These are phyloP conservation scores for Scedosporium minutisporum DNA, from an alignment of 2,329 filamentous ascomycete genomes.

Conservation along the genomic window DNA sequence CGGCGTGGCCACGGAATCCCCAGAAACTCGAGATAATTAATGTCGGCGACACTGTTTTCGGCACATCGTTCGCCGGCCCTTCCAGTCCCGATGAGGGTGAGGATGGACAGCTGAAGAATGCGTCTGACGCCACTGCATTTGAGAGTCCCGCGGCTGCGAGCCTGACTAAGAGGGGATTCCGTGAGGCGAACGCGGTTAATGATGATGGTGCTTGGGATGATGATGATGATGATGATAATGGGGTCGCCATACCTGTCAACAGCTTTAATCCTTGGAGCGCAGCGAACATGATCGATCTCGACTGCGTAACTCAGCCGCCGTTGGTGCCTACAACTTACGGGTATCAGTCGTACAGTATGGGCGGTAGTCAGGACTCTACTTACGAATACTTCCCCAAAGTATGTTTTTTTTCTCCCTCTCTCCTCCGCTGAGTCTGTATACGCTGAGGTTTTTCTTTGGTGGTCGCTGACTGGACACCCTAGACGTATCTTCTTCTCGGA, in stretches of 20 bases:
- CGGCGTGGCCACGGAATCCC: not conserved
- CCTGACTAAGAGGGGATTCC: not conserved
- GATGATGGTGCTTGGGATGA: not conserved
- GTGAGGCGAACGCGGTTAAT: not conserved
- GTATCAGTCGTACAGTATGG: slow-evolving; percentile 46
- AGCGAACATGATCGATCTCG: not conserved
- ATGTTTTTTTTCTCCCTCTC: slow-evolving; percentile 6
- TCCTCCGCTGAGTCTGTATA: not conserved
- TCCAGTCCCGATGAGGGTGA: not conserved
- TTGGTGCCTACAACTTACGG: slow-evolving; percentile 38
- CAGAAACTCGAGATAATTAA: not conserved
- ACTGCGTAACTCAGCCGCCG: slow-evolving; percentile 2
- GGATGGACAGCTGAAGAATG: not conserved
- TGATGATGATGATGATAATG: not conserved
- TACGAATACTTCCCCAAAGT: slow-evolving; percentile 63
- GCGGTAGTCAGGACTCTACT: slow-evolving; percentile 58
- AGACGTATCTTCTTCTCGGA: slow-evolving; percentile 64
- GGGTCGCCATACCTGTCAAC: not conserved
- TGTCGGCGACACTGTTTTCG: not conserved
- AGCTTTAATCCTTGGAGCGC: not conserved
- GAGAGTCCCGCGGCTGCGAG: not conserved
- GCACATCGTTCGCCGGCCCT: not conserved
- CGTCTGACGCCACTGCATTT: too few species aligned
- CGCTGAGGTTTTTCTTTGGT: too few species aligned
- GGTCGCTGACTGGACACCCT: slow-evolving; percentile 11